phyloP scores from a whole-genome alignment of 176 grass and related monocot species.

The Miscanthus lutarioriparius region DNA sequence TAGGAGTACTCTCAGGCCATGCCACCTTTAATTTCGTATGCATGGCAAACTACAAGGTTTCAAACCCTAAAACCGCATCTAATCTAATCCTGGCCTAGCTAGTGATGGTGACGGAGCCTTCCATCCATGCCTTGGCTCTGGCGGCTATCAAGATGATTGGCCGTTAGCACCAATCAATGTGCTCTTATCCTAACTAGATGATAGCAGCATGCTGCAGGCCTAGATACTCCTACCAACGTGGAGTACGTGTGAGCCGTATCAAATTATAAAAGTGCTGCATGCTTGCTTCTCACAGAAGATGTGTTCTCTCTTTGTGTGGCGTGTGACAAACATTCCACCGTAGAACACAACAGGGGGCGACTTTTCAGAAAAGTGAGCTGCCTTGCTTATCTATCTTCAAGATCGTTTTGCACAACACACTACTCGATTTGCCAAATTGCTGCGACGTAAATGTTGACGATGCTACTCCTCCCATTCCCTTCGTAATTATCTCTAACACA shows the following conservation, averaged over 20 bases:
- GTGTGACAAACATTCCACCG: not conserved
- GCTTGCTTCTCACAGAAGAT: not conserved
- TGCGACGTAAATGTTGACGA: too few relatives aligned
- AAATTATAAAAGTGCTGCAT: not conserved
- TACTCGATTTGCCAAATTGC: not conserved
- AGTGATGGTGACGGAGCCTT: conserved; percentile 32
- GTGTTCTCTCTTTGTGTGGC: not conserved
- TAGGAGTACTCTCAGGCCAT: not conserved
- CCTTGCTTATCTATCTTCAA: not conserved
- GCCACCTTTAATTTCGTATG: conserved; percentile 35
- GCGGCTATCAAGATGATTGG: conserved; percentile 2
- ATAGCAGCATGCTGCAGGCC: not conserved
- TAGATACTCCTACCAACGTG: not conserved
- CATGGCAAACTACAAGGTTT: conserved; percentile 19
- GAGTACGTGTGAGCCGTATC: not conserved
- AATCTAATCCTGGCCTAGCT: not conserved
- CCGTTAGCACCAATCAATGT: conserved; percentile 19
- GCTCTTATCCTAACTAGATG: conserved; percentile 32
- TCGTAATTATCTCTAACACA: not conserved
- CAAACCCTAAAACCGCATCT: conserved; percentile 43
- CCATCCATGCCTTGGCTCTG: not conserved
- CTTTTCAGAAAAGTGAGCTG: conserved; percentile 9
- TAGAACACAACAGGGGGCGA: not conserved
- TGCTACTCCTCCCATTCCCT: not conserved
- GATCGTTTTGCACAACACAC: not conserved